Evolutionary conservation across 1,139 yeast genomes (phyloP), one percentile per base, ranked within the genome.

Genomic region (Pichia sp.): DNA sequence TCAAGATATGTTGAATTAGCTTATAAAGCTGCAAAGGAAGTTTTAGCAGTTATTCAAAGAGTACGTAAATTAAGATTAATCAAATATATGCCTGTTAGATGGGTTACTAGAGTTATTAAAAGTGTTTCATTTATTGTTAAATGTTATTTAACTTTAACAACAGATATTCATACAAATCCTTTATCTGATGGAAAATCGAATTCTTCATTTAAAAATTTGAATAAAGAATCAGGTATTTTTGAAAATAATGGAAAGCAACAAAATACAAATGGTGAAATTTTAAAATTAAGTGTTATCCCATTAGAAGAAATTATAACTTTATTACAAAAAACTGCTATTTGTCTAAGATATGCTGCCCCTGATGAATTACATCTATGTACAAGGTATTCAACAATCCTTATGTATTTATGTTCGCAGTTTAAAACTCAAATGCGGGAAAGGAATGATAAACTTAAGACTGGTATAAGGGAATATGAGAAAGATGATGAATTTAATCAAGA

Each of bases 111-210:
- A 51, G 81, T 88, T 36, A 90, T 90, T n/a, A 78, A 94, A 58
- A 89, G 96, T 0, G 90, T 88, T 6, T 94, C 96, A 2, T 90
- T 89, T 62, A 76, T 90, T 48, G 95, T 90, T 9, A 89, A 89
- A 63, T 86, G 95, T 61, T 83, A 85, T 58, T 66, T 85, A 48
- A 81, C 89, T 0, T 72, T 84, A 40, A 80, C 86, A 0, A 79
- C 46, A 68, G 73, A 60, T 48, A 48, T 49, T 9, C 47, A 57
- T 65, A 67, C 54, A 7, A 44, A 38, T n/a, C 40, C 30, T 34
- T 7, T 30, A 27, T 36, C 44, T 18, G 18, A 18, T 18, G 18
- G 18, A 18, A 18, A 18, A 18, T 18, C 18, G 18, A 18, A 18
- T 18, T 18, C 18, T 18, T 18, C 18, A 18, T 18, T 18, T 18